These are phyloP conservation scores for Nemania bipapillata DNA, from an alignment of 2,329 filamentous ascomycete species.

Conservation along the genomic window DNA sequence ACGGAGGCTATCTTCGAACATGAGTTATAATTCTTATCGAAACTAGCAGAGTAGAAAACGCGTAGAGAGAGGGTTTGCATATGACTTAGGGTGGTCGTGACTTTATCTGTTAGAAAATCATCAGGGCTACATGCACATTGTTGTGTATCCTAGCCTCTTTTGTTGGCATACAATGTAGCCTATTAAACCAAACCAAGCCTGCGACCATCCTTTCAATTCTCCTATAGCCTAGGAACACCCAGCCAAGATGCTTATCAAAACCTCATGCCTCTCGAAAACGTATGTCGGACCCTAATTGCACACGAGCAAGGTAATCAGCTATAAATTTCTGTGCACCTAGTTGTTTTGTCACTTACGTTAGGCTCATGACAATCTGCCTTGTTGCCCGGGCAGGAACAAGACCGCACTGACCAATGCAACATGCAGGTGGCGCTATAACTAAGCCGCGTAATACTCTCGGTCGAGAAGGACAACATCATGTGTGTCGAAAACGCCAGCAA, in stretches of 20 bases:
- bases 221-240: not conserved
- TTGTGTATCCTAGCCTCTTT: not conserved
- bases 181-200: not conserved
- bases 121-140: not conserved
- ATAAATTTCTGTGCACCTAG: not conserved
- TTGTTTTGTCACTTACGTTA: not conserved
- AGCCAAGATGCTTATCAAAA: not conserved
- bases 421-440: not conserved
- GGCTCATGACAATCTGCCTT: not conserved
- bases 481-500: not conserved
- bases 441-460: not conserved
- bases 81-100: not conserved
- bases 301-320: not conserved
- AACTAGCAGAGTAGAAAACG: not conserved
- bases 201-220: not conserved
- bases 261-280: not conserved
- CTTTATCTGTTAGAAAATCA: not conserved
- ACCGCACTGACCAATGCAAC: not conserved
- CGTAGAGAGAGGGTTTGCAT: not conserved
- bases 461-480: not conserved
- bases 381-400: not conserved
- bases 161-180: not conserved
- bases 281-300: not conserved
- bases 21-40: not conserved
- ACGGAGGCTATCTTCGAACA: not conserved